Base-by-base conservation (phyloP, 495 filamentous ascomycete species). In the Neurospora sublineolata region DNA sequence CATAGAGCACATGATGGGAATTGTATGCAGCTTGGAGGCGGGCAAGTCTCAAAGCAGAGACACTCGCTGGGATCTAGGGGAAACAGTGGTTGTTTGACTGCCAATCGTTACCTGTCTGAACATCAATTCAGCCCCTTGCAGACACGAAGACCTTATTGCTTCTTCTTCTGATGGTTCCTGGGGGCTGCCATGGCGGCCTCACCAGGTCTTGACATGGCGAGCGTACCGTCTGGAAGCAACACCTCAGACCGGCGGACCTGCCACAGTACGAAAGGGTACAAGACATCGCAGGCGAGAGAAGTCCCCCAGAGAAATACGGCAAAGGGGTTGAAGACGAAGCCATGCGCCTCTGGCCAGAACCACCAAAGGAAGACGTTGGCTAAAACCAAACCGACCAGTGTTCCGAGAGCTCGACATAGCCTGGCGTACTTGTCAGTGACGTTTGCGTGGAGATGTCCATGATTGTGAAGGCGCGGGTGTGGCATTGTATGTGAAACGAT, bases 281-380 rank as follows among this genome's bases (percentile, higher is more conserved):
- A 72, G 20, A 80, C 30, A 72, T 85, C 83, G 64, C 77, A 80
- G 36, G 77, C 68, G 9, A 82, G 37, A 36, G 76, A 75, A 12
- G 76, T 76, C 3, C 74, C 77, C 74, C 75, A 78, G 4, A 84
- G 27, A 69, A 82, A 79, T 23, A 82, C 23, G n/a, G 78, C 73
- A 69, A 80, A 76, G 0, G 77, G 80, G 33, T 67, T 74, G 71
- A 79, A 74, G 41, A 82, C 77, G 46, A 80, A 86, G 3, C 71
- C 76, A 73, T 84, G 78, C 0, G 79, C 81, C 36, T 83, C 80
- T 20, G 78, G 79, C 83, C 83, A 85, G 70, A 78, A 77, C 71
- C 75, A 83, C 78, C 79, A 84, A 67, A 78, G 73, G 64, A 80
- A 78, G 3, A 71, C 70, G 72, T 79, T 79, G 36, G 71, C 70